Conservation (phyloP, 768 basidiomycete genomes). For the Phylloporus scabripes region DNA sequence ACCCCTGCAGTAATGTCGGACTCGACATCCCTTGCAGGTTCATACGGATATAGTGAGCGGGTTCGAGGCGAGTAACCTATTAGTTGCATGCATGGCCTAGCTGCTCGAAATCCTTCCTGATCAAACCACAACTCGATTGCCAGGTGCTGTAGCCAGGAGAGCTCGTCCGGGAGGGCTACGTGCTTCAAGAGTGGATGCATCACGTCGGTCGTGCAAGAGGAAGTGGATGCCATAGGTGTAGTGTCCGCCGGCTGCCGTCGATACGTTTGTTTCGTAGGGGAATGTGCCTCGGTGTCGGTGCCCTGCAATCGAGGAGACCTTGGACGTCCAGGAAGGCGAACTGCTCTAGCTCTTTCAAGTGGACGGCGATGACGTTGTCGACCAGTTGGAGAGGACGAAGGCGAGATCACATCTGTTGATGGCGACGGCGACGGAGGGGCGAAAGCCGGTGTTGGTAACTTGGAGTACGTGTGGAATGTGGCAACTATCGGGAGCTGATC, state of each 20-base stretch:
- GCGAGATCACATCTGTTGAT: constrained; percentile 21
- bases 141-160: constrained; percentile 50
- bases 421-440: constrained; percentile 29
- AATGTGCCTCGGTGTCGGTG: constrained; percentile 12
- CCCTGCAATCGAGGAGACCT: constrained; percentile 21
- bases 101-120: constrained; percentile 75
- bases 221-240: constrained; percentile 3
- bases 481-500: constrained; percentile 14
- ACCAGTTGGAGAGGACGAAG: constrained; percentile 16
- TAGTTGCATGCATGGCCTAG: constrained; percentile 54
- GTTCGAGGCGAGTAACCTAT: constrained; percentile 42
- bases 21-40: constrained; percentile 20
- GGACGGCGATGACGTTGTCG: constrained; percentile 26
- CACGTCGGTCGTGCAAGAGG: constrained; percentile 3
- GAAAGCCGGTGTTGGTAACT: constrained; percentile 23
- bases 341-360: constrained; percentile 30
- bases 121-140: constrained; percentile 67
- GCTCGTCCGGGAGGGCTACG: constrained; percentile 31
- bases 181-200: constrained; percentile 11
- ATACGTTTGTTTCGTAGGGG: constrained; percentile 1
- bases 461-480: constrained; percentile 24
- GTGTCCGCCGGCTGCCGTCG: constrained; percentile 15
- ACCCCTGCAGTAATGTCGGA: constrained; percentile 40
- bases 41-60: constrained; percentile 25
- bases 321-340: constrained; percentile 25